A percentile compares a stretch with the other conserved stretches of the same genome.
phyloP scores from a whole-genome alignment of 225 moss, liverwort and hornwort genomes.

The Ulota crispa region DNA sequence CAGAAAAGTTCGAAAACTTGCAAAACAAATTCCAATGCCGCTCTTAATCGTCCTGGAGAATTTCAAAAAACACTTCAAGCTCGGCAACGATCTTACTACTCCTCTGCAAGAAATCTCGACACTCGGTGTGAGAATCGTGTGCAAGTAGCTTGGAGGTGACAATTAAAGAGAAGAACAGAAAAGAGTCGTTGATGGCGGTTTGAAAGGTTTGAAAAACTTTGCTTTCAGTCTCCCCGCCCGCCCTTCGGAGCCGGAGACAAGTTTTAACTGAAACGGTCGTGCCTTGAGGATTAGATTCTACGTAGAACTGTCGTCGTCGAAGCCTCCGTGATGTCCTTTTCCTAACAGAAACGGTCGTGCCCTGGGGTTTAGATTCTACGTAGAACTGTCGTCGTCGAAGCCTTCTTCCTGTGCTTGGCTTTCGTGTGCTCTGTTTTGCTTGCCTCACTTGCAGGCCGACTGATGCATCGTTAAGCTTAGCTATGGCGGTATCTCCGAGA shows the following conservation, averaged over 20 bases:
- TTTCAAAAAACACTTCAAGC: background rate
- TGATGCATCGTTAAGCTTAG: background rate
- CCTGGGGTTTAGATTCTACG: background rate
- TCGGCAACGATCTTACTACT: background rate
- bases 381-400: slow-evolving; percentile 14
- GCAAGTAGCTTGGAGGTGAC: background rate
- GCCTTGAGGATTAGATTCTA: background rate
- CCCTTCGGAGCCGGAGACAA: background rate
- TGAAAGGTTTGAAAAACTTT: slow-evolving; percentile 27
- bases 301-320: slow-evolving; percentile 10
- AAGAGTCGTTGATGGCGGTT: slow-evolving; percentile 28
- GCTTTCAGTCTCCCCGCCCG: background rate
- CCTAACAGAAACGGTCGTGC: background rate
- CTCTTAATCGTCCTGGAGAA: background rate
- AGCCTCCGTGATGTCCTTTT: too few species aligned
- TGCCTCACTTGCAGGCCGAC: background rate
- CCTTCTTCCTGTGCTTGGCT: too few species aligned
- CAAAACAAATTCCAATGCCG: background rate
- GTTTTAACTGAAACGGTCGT: background rate
- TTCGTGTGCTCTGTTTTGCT: background rate
- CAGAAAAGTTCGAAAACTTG: background rate
- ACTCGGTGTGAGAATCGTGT: background rate
- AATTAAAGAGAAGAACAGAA: background rate
- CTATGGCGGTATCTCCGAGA: slow-evolving; percentile 33
- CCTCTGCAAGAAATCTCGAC: background rate